A percentile compares a stretch with the other conserved stretches of the same genome.
These are phyloP conservation scores for Marchantia polymorpha DNA, from an alignment of 225 moss, liverwort and hornwort species.

Conservation along the genomic window DNA sequence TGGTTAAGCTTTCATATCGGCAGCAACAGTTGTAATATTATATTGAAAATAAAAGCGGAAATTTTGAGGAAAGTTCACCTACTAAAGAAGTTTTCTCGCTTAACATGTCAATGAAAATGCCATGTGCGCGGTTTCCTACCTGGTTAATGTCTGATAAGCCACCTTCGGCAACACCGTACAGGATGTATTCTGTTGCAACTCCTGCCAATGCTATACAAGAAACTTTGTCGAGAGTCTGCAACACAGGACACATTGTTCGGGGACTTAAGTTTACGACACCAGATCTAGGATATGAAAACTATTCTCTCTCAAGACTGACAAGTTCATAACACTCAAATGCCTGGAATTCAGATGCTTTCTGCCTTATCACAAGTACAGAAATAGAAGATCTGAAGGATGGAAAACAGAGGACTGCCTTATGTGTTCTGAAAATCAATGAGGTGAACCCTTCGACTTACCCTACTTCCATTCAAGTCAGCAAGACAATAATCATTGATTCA, in stretches of 20 bases:
- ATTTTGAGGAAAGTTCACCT: too few species aligned
- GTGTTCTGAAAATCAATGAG: not conserved
- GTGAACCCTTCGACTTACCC: not conserved
- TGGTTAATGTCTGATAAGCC: conserved; percentile 77
- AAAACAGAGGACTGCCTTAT: not conserved
- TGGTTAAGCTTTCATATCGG: too few species aligned
- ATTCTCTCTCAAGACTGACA: not conserved
- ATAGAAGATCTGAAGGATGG: not conserved
- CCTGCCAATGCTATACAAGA: conserved; percentile 94
- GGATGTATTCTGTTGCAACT: conserved; percentile 85
- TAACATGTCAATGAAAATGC: not conserved
- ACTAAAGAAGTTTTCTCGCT: not conserved
- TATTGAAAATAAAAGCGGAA: too few species aligned
- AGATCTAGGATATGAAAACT: not conserved
- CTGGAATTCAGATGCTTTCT: not conserved
- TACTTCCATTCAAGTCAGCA: not conserved
- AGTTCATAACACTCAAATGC: not conserved
- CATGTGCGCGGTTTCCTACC: conserved; percentile 18
- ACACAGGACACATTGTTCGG: not conserved
- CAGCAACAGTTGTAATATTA: too few species aligned
- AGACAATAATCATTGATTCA: not conserved
- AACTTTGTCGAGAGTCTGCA: conserved; percentile 79
- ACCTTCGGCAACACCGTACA: conserved; percentile 82
- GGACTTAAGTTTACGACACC: not conserved
- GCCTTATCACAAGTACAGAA: not conserved